Evolutionary conservation across 306 rosid species (phyloP), one percentile per base, ranked within the genome.

Genomic region (Casuarina glauca): DNA sequence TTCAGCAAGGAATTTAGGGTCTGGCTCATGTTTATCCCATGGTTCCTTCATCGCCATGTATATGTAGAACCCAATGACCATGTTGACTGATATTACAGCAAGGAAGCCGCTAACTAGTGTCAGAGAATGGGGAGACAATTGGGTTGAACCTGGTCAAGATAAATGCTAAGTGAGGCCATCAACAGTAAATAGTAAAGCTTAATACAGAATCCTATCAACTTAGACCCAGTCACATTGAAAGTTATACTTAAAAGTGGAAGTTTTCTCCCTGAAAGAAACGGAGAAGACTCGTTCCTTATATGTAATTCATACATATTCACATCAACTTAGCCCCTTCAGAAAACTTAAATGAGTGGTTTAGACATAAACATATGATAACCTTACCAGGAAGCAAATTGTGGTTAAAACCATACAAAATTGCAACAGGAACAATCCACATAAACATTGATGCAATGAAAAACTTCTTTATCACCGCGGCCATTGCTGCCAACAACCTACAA

Each of bases 41-140:
- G 97, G 97, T 76, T 94, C 97, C 77, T 87, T 88, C 95, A 92
- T 92, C 4, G 98, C 98, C 95, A 90, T 70, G 16, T 80, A 89
- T 74, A 94, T 89, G 82, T 92, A 94, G 70, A 94, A 84, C 67
- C 88, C 93, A 48, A 94, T 94, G 49, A 94, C 97, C 45, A 90
- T 60, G 67, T 92, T 92, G 64, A 94, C 97, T 3, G 97, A 92
- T 79, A 94, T 85, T 42, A 94, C 97, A 5, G 97, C 98, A 61
- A 94, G 87, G 80, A 94, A 92, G 79, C 98, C 97, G 13, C 97
- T 94, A 77, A 90, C 79, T 72, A 92, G 77, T 8, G 98, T 92
- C 77, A 87, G 20, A 54, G 95, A 88, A 86, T 94, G 80, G 3
- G 98, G 97, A 20, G 93, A 83, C 87, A 92, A 75, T 49, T 82